Conservation (phyloP, 345 rosid species). For the Eucalyptus fibrosa region DNA sequence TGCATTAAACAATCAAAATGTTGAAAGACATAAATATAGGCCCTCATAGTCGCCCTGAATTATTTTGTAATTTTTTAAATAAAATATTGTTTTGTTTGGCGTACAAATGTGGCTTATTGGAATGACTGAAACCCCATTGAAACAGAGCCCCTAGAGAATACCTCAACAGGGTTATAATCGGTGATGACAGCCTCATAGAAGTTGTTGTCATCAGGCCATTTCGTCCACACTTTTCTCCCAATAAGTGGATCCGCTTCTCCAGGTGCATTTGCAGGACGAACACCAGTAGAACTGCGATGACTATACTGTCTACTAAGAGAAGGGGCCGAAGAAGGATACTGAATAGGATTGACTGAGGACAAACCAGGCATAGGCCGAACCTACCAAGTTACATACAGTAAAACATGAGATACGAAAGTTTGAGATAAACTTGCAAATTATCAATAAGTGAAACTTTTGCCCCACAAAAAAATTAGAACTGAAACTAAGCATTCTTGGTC, state of each 20-base stretch:
- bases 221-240: constrained; percentile 95
- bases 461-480: not conserved
- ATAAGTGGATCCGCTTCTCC: constrained; percentile 44
- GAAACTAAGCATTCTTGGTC: not conserved
- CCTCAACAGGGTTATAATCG: constrained; percentile 68
- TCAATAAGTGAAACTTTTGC: not conserved
- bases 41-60: not conserved
- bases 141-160: constrained; percentile 2
- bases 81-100: not conserved
- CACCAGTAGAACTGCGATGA: constrained; percentile 26
- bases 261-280: constrained; percentile 36
- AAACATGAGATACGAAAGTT: not conserved
- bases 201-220: constrained; percentile 92
- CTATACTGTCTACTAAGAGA: constrained; percentile 43
- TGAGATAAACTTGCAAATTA: not conserved
- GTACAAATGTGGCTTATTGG: not conserved
- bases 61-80: not conserved
- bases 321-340: constrained; percentile 42
- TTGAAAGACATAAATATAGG: not conserved
- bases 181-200: constrained; percentile 92
- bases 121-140: not conserved
- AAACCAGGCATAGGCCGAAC: constrained; percentile 23
- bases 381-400: not conserved
- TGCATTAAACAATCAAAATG: not conserved
- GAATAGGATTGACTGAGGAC: constrained; percentile 28